Evolutionary conservation across 768 basidiomycete species (phyloP), one percentile per base, ranked within the genome.

Genomic region (Leucogyrophana mollusca): DNA sequence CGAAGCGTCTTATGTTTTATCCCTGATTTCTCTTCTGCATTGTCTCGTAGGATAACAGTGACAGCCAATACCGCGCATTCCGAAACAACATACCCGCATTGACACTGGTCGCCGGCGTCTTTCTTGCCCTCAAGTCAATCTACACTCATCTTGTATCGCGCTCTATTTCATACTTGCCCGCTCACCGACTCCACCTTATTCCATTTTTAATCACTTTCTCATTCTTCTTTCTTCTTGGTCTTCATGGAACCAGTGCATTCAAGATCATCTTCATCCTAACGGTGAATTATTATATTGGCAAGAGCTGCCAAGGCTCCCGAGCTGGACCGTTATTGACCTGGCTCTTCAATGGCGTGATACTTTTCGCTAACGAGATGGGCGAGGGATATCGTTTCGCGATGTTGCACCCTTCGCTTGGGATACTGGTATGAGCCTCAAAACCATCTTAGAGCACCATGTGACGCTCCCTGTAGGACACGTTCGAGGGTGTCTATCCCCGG

Each of bases 61-160:
- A 98, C 58, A 70, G 76, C 0, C 96, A 98, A 70, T 97, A 94
- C 61, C 86, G 87, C 20, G 78, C 83, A 3, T 96, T 99, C 66
- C 80, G 96, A 32, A 73, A 77, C 55, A 90, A 93, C 60, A 60
- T 97, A 37, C 79, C 85, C 4, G 64, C 83, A 4, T 76, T 98
- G 4, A 20, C 57, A 30, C 34, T 61, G 34, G 71, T 89, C 22
- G 67, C 72, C 13, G 47, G 67, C 21, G 56, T 74, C n/a, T 87
- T 86, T 60, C 67, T 93, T 16, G 51, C 65, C 18, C 52, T 79
- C 41, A 85, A 86, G 57, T 70, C 63, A 20, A 22, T 79, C n/a
- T 81, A 79, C 52, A 69, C 64, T 48, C 68, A 47, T 37, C 52
- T 47, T 58, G 50, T 46, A 47, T 27, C 49, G 52, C 50, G 58